Evolutionary conservation across 2,329 filamentous ascomycete genomes (phyloP), one percentile per base, ranked within the genome.

Genomic region (Lachnum nothofagi): DNA sequence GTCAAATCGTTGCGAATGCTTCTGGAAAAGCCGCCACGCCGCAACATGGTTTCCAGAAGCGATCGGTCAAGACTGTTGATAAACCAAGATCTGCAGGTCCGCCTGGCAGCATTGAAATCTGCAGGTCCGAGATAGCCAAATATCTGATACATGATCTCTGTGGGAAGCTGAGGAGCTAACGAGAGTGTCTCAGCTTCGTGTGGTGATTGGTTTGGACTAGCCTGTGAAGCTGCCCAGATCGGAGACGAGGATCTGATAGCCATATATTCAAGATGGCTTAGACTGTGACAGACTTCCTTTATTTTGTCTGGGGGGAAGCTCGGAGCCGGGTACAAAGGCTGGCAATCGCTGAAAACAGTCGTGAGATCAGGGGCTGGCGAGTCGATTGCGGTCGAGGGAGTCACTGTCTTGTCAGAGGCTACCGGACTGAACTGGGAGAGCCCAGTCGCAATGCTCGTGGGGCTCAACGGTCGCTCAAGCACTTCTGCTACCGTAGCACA

Each of bases 21-120:
- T 59, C 63, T 70, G 67, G 68, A 76, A 74, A 78, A 80, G 3
- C 79, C 79, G 31, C 76, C 76, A 49, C 74, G 68, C 55, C 70
- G 72, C 38, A 84, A 60, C 76, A 83, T 82, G 2, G 58, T 59
- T 22, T 67, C 63, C 9, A 85, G 66, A 2, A 85, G 56, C 2
- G 58, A 65, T 35, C 65, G 64, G 42, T 81, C 68, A n/a, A 85
- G 62, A 42, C 79, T 78, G 19, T 72, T 73, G 31, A 72, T 64
- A 68, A 83, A 79, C 82, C 79, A 86, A 29, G 66, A 64, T 39
- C 75, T 73, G 59, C 80, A 86, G 16, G 75, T 75, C 53, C 78
- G 75, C 16, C 82, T 73, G 14, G 80, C 79, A 46, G 77, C 71
- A 57, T 86, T 76, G 61, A 83, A 85, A 56, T 72, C 69, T 8